phyloP scores from a whole-genome alignment of 257 asterid genomes.

The Solanum phureja region DNA sequence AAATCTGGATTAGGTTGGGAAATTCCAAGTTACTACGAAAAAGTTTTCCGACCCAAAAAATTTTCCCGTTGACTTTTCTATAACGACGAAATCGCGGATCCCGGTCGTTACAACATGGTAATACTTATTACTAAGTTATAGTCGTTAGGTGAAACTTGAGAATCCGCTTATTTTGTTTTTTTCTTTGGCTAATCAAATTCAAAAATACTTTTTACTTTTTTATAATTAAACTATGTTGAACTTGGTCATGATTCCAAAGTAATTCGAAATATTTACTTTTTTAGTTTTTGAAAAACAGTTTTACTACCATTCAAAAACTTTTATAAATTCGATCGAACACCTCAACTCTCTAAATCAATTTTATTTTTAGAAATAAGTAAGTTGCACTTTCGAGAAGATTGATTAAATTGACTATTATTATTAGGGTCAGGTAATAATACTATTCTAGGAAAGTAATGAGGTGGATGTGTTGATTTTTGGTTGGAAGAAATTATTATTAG shows the following conservation, averaged over 20 bases:
- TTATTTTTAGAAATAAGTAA: not conserved
- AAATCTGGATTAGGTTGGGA: too few species aligned
- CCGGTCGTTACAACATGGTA: too few species aligned
- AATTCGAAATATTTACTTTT: too few species aligned
- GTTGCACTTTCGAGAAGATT: not conserved
- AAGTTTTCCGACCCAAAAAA: too few species aligned
- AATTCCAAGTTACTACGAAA: too few species aligned
- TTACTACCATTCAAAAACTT: not conserved
- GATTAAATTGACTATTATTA: not conserved
- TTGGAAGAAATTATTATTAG: not conserved
- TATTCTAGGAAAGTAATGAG: not conserved
- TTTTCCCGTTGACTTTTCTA: too few species aligned
- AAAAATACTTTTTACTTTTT: too few species aligned
- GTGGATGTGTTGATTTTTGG: not conserved
- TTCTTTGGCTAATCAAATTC: not conserved
- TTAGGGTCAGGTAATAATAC: not conserved
- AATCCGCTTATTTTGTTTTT: too few species aligned
- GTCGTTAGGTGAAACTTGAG: not conserved
- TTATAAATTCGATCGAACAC: not conserved
- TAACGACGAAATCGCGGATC: too few species aligned
- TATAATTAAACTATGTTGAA: not conserved
- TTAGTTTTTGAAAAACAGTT: too few species aligned
- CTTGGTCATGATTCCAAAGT: not conserved
- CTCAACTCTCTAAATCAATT: not conserved
- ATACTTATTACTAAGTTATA: too few species aligned